Conservation (phyloP, 2,329 filamentous ascomycete species). For the Cladosporium sp. region DNA sequence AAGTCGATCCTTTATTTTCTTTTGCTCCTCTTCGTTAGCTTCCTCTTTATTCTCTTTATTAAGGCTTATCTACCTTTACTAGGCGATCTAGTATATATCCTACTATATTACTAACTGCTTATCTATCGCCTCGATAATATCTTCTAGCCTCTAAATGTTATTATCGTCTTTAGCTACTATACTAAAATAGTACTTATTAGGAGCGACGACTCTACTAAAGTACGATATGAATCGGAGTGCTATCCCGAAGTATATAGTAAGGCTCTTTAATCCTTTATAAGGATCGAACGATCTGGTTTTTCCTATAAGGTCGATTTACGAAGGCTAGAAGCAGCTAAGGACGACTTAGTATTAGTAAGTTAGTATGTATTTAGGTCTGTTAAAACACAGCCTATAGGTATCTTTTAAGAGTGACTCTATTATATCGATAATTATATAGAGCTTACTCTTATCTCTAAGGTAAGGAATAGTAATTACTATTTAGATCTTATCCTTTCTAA, state of each 20-base stretch:
- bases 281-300: constrained; percentile 23
- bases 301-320: constrained; percentile 14
- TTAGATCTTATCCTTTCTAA: constrained; percentile 23
- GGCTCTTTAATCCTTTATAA: constrained; percentile 8
- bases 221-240: too few relatives aligned
- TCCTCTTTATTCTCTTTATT: too few relatives aligned
- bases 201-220: neutral
- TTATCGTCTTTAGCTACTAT: neutral
- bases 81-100: too few relatives aligned
- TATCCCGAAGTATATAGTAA: neutral
- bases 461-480: constrained; percentile 10
- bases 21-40: too few relatives aligned
- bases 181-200: constrained; percentile 15
- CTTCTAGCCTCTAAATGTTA: neutral
- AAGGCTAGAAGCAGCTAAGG: constrained; percentile 18
- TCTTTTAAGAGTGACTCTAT: constrained; percentile 14
- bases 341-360: constrained; percentile 8
- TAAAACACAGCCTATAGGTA: constrained; percentile 22
- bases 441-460: neutral
- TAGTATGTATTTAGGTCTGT: constrained; percentile 23
- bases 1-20: too few relatives aligned
- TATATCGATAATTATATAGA: constrained; percentile 6
- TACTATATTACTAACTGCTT: neutral
- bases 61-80: too few relatives aligned
- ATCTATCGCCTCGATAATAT: too few relatives aligned